phyloP scores from a whole-genome alignment of 345 rosid species.

The Noccaea caerulescens region DNA sequence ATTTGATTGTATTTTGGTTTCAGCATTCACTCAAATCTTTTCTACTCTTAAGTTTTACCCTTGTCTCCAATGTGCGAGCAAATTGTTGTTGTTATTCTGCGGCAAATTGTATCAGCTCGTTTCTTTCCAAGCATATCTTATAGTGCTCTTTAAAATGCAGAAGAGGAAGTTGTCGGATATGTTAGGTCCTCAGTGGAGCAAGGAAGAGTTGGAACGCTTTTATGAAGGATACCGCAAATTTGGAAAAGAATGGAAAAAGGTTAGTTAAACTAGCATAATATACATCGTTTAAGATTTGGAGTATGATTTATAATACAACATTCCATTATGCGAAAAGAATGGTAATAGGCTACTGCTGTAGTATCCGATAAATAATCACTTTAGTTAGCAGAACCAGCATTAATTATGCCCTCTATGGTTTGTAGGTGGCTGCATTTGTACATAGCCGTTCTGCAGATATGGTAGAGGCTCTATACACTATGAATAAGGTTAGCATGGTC shows the following conservation, averaged over 20 bases:
- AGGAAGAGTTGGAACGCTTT: conserved; percentile 76
- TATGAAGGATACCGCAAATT: conserved; percentile 75
- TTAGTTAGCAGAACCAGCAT: conserved; percentile 19
- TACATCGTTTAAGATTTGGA: not conserved
- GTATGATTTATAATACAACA: conserved; percentile 3
- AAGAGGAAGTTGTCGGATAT: conserved; percentile 76
- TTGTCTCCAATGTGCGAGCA: conserved; percentile 23
- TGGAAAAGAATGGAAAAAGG: conserved; percentile 89
- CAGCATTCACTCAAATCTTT: conserved; percentile 5
- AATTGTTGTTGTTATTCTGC: conserved; percentile 5
- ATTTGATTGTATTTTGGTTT: not conserved
- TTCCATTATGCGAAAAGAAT: conserved; percentile 6
- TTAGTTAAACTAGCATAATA: conserved; percentile 37
- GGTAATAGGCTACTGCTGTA: conserved; percentile 10
- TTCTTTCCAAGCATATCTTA: conserved; percentile 29
- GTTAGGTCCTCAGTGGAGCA: conserved; percentile 88
- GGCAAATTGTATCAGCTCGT: not conserved
- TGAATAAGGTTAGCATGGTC: conserved; percentile 64
- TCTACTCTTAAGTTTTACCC: conserved; percentile 15
- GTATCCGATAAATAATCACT: conserved; percentile 15
- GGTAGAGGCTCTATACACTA: conserved; percentile 76
- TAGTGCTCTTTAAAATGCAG: conserved; percentile 47
- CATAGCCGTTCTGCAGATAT: conserved; percentile 69
- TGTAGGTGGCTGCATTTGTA: conserved; percentile 63
- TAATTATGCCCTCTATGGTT: conserved; percentile 36